Conservation (phyloP, 208 protist genomes). For the Trypanosoma cruzi region DNA sequence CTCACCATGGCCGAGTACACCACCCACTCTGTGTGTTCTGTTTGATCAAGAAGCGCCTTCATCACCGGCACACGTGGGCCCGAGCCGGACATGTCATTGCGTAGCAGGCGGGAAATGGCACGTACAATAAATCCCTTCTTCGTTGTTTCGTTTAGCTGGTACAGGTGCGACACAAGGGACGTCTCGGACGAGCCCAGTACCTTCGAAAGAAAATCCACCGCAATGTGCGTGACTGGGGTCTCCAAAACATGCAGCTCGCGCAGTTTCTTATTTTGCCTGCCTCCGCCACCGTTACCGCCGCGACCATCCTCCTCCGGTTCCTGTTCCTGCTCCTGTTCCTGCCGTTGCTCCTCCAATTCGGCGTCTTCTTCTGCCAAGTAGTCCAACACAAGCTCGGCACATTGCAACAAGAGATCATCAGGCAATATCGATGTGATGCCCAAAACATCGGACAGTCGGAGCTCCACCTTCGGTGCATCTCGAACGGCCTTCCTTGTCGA, state of each 20-base stretch:
- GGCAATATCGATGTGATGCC: constrained; percentile 16
- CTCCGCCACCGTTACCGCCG: neutral
- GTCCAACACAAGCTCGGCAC: constrained; percentile 21
- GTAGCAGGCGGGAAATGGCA: constrained; percentile 27
- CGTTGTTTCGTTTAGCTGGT: constrained; percentile 19
- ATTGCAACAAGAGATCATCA: constrained; percentile 8
- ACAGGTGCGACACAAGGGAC: constrained; percentile 23
- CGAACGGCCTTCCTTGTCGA: neutral
- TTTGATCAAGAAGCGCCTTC: constrained; percentile 23
- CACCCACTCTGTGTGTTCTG: constrained; percentile 34
- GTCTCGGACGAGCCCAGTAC: constrained; percentile 15
- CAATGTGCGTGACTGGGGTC: constrained; percentile 27
- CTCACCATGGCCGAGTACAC: constrained; percentile 37
- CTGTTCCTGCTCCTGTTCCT: constrained; percentile 1
- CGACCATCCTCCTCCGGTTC: neutral
- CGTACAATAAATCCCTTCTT: constrained; percentile 22
- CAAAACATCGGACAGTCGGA: constrained; percentile 16
- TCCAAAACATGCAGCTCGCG: constrained; percentile 21
- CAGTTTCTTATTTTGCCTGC: neutral
- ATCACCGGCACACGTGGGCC: constrained; percentile 8
- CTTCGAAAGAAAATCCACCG: constrained; percentile 18
- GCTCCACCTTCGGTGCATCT: constrained; percentile 12
- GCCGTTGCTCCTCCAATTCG: neutral
- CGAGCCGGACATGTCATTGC: constrained; percentile 13
- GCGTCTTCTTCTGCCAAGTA: constrained; percentile 26